Percentiles rank a stretch among this genome's conserved stretches.
These are phyloP conservation scores for Megacollybia platyphylla DNA, from an alignment of 1,284 basidiomycete species.

Conservation along the genomic window DNA sequence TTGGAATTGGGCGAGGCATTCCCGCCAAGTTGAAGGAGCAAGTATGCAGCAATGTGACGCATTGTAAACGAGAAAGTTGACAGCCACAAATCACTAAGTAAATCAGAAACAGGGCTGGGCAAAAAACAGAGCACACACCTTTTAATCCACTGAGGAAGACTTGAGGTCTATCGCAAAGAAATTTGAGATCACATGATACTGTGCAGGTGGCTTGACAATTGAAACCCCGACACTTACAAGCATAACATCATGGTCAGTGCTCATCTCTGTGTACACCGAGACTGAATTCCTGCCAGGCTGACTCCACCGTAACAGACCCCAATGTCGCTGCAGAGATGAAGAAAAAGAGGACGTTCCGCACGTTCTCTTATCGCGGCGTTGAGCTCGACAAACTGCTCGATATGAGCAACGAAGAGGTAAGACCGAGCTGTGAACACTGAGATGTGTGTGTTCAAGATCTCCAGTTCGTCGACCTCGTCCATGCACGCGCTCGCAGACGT, in stretches of 20 bases:
- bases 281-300: constrained; percentile 38
- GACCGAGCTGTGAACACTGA: constrained; percentile 13
- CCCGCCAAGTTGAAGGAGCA: constrained; percentile 93
- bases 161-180: constrained; percentile 44
- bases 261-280: constrained; percentile 4
- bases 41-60: constrained; percentile 96
- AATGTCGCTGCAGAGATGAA: constrained; percentile 86
- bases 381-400: constrained; percentile 97
- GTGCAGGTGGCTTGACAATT: background rate
- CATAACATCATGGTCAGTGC: background rate
- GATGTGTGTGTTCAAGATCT: constrained; percentile 3
- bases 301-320: constrained; percentile 74
- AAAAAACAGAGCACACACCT: constrained; percentile 23
- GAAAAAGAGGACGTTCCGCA: constrained; percentile 97
- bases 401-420: constrained; percentile 86
- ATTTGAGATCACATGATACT: background rate
- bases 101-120: constrained; percentile 1
- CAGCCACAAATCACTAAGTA: constrained; percentile 79
- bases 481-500: constrained; percentile 95
- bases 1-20: constrained; percentile 80
- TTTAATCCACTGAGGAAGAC: constrained; percentile 86
- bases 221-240: background rate
- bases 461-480: constrained; percentile 86
- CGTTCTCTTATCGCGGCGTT: constrained; percentile 96
- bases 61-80: constrained; percentile 47